Conservation (phyloP, 345 rosid genomes). For the Lumnitzera racemosa region DNA sequence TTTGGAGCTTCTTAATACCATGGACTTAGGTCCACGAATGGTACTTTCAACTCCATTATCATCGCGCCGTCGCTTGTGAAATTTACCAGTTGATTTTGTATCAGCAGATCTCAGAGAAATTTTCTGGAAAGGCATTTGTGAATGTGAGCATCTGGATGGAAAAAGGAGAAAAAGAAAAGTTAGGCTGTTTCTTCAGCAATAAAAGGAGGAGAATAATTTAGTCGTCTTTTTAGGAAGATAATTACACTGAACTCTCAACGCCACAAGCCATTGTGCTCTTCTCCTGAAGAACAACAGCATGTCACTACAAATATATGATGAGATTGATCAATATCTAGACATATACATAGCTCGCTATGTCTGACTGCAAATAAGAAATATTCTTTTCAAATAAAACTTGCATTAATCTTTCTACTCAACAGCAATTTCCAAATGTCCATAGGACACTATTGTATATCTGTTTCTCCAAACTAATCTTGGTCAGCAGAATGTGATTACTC, state of each 20-base stretch:
- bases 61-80: slow-evolving; percentile 19
- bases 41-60: slow-evolving; percentile 15
- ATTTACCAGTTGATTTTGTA: slow-evolving; percentile 17
- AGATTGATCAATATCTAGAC: slow-evolving; percentile 4
- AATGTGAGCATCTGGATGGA: slow-evolving; percentile 35
- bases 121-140: slow-evolving; percentile 21
- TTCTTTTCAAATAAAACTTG: too few species aligned
- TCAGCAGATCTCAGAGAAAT: slow-evolving; percentile 17
- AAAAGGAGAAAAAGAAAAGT: slow-evolving; percentile 7
- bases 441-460: too few species aligned
- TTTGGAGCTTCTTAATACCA: slow-evolving; percentile 27
- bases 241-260: slow-evolving; percentile 48
- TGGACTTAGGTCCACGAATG: slow-evolving; percentile 14
- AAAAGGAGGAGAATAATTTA: not conserved
- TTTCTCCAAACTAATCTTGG: too few species aligned
- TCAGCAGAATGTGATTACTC: too few species aligned
- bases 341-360: not conserved
- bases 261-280: slow-evolving; percentile 44
- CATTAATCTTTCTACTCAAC: too few species aligned
- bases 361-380: too few species aligned
- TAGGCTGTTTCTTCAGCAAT: not conserved
- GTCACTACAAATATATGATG: slow-evolving; percentile 6
- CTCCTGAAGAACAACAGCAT: slow-evolving; percentile 42
- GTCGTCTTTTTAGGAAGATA: slow-evolving; percentile 12
- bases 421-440: too few species aligned